Base-by-base conservation (phyloP, 192 early-diverging fungal genomes). In the Podila clonocystis region DNA sequence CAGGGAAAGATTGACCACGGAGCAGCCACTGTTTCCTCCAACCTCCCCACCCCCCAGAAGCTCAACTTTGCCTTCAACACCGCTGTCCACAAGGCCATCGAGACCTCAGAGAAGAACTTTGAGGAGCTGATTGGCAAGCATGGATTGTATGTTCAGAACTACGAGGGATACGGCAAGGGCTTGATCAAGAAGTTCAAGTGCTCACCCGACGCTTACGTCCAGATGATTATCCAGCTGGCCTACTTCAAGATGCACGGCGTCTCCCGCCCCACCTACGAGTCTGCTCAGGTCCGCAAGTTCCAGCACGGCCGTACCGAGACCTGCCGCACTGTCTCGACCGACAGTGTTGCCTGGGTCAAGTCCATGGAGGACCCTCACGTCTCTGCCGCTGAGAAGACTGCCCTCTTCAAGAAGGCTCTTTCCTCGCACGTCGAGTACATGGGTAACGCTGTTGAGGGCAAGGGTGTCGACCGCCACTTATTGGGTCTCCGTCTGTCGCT, bases 201-300 rank as follows among this genome's bases (percentile, higher is more conserved):
- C 66, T 94, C 93, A 24, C 93, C 93, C 15, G 94, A 96, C 68
- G 92, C 92, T 36, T 96, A 87, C 72, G 89, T 89, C 30, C 94
- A 95, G 73, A 96, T 99, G 96, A 91, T 94, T 55, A 96, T 98
- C 70, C 98, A 99, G 87, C 87, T 98, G 33, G 98, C 96, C 20
- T 97, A 98, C 87, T 97, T 90, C 84, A 95, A 95, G 83, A 91
- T 95, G 83, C 91, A 95, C 72, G 95, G 95, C 34, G 79, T 80
- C 15, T 89, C 82, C 60, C 82, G 87, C 28, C 90, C 97, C 7
- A 98, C 97, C 9, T 99, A 99, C 84, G 98, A 99, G 84, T 91
- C 91, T 71, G 96, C 94, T 45, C 93, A 94, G 87, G 97, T 95
- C 31, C 89, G 95, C 75, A 94, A 94, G 86, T 99, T 94, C 87